A percentile compares a stretch with the other conserved stretches of the same genome.
Evolutionary conservation across 2,329 filamentous ascomycete genomes (phyloP).

Genomic region (Colletotrichum melonis): DNA sequence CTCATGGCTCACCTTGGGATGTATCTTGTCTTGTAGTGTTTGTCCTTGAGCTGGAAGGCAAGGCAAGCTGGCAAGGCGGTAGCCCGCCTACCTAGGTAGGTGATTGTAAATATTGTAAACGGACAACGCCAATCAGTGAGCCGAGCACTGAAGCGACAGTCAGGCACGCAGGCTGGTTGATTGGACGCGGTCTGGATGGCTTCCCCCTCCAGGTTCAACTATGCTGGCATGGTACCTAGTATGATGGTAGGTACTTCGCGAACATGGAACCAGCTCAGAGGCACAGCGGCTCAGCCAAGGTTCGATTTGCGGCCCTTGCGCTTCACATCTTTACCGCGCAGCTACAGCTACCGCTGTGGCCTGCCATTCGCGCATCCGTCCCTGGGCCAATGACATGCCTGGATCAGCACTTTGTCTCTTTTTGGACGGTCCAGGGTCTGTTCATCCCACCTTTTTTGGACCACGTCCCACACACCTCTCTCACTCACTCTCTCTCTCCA

Average conservation of each 20-base stretch:
- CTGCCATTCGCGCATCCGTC: slow-evolving; percentile 31
- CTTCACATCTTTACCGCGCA: slow-evolving; percentile 35
- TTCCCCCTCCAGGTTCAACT: neutral
- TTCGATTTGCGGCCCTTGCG: slow-evolving; percentile 31
- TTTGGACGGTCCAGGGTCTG: slow-evolving; percentile 6
- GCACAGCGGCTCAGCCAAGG: neutral
- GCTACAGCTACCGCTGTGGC: slow-evolving; percentile 32
- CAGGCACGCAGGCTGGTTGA: slow-evolving; percentile 25
- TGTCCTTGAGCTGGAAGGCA: neutral
- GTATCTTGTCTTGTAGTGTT: neutral
- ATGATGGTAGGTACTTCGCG: no score
- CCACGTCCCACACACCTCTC: neutral
- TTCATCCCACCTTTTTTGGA: slow-evolving; percentile 23
- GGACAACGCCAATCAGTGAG: slow-evolving; percentile 18
- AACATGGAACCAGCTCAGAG: no score
- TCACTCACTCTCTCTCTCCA: no score
- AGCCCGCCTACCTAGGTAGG: neutral
- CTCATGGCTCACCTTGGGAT: neutral
- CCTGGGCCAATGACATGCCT: slow-evolving; percentile 31
- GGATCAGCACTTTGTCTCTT: slow-evolving; percentile 15
- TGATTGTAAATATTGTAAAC: slow-evolving; percentile 24
- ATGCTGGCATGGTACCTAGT: no score
- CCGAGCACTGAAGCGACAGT: neutral
- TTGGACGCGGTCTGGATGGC: slow-evolving; percentile 2
- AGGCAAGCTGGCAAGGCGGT: neutral